Percentiles rank a stretch among this genome's conserved stretches.
Conservation (phyloP, 2,329 filamentous ascomycete species). For the Waltergamsia citrina region DNA sequence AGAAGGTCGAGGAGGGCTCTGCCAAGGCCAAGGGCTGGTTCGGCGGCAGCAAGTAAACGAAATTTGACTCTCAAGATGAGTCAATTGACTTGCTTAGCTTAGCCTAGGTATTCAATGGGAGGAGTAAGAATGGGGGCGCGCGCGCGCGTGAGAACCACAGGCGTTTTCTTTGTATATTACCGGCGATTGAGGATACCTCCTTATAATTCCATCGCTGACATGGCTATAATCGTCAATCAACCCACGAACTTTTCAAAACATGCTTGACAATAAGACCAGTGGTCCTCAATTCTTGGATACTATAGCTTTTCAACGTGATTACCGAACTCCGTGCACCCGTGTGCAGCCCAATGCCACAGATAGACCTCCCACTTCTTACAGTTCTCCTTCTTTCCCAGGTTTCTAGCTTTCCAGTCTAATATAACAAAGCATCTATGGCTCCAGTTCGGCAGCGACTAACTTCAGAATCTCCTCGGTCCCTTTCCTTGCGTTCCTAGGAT, state of each 20-base stretch:
- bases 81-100: no score
- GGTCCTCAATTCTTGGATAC: no score
- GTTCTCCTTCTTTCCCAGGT: no score
- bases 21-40: constrained; percentile 91
- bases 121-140: no score
- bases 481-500: constrained; percentile 70
- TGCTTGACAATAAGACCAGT: background rate
- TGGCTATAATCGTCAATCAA: background rate
- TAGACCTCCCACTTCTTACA: no score
- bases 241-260: background rate
- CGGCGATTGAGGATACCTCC: background rate
- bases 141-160: no score
- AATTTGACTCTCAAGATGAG: no score
- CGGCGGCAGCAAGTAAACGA: constrained; percentile 38
- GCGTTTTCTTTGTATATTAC: background rate
- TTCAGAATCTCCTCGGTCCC: constrained; percentile 73
- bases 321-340: no score
- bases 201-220: background rate
- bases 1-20: constrained; percentile 68
- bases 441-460: constrained; percentile 52
- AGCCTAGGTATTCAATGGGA: no score
- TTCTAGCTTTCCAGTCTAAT: no score
- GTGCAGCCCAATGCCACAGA: no score
- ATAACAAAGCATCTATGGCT: constrained; percentile 11
- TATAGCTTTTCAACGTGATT: no score